Base-by-base conservation (phyloP, 805 yeast species). In the Barnettozyma californica region DNA sequence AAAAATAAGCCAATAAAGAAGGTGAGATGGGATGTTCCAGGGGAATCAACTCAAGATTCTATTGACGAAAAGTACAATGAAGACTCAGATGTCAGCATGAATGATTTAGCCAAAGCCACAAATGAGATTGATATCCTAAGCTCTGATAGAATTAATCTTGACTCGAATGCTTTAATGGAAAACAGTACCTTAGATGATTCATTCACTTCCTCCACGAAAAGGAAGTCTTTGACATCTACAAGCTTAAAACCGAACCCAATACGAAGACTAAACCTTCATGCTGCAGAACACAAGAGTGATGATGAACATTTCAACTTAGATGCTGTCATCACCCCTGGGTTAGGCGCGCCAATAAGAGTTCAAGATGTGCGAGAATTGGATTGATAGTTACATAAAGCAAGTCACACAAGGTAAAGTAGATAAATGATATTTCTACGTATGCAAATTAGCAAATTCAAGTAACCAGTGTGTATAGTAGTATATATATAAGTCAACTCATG, bases 11-110 rank as follows among this genome's bases (percentile, higher is more conserved):
- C 56, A 10, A 41, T 61, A 11, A 74, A 74, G 46, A 74, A 69
- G 49, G 80, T 76, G 1, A 67, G 78, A 52, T 75, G 78, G 76
- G 71, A 70, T 49, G 68, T 68, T 11, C 73, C 73, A 3, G 57
- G 56, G 42, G 50, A 47, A 25, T n/a, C 20, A 18, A 37, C 21
- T 5, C 44, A 43, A 14, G 43, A 40, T 4, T 8, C 35, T 20
- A 36, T 45, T 7, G 27, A 52, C 19, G 43, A 45, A 25, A 19
- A 40, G 6, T 44, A 37, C 18, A 47, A 26, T 35, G 48, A 44
- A 14, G 61, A 57, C 33, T 54, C 62, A 1, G 65, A 60, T 50
- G 55, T 57, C 7, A 52, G 51, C 23, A 58, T 58, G 62, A 57
- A 57, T 21, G 63, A 60, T 39, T 41, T 59, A 35, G 55, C 58